Evolutionary conservation across 2,329 filamentous ascomycete species (phyloP).

Genomic region (Talaromyces amestolkiae): DNA sequence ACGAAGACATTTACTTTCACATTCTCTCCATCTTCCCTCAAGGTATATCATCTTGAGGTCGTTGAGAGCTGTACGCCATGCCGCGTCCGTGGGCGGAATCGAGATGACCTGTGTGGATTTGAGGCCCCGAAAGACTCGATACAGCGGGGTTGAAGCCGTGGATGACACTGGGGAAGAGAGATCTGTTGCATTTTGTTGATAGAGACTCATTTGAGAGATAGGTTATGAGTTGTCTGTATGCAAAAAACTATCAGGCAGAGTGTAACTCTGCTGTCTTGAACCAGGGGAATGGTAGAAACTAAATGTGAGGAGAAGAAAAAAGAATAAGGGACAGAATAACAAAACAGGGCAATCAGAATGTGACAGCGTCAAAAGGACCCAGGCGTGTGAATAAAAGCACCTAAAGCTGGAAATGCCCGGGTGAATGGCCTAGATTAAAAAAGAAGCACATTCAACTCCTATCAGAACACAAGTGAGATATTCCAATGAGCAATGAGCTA

Average conservation of each 20-base stretch:
- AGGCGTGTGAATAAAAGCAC: not conserved
- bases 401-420: not conserved
- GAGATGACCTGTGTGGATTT: conserved; percentile 7
- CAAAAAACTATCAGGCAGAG: too few species aligned
- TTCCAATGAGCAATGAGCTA: too few species aligned
- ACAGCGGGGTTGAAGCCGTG: conserved; percentile 11
- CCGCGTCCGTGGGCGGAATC: conserved; percentile 2
- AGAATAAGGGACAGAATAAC: not conserved
- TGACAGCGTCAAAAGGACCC: not conserved
- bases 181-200: not conserved
- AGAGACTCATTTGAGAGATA: not conserved
- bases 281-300: not conserved
- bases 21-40: conserved; percentile 16
- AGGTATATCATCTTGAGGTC: conserved; percentile 13
- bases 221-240: not conserved
- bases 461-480: not conserved
- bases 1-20: conserved; percentile 16
- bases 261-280: too few species aligned
- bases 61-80: conserved; percentile 13
- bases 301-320: not conserved
- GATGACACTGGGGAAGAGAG: conserved; percentile 5
- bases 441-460: not conserved
- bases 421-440: too few species aligned
- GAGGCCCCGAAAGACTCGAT: conserved; percentile 17
- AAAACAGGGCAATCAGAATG: not conserved